Percentiles rank a stretch among this genome's conserved stretches.
phyloP scores from a whole-genome alignment of 2,329 filamentous ascomycete species.

The Paraconiothyrium brasiliense region DNA sequence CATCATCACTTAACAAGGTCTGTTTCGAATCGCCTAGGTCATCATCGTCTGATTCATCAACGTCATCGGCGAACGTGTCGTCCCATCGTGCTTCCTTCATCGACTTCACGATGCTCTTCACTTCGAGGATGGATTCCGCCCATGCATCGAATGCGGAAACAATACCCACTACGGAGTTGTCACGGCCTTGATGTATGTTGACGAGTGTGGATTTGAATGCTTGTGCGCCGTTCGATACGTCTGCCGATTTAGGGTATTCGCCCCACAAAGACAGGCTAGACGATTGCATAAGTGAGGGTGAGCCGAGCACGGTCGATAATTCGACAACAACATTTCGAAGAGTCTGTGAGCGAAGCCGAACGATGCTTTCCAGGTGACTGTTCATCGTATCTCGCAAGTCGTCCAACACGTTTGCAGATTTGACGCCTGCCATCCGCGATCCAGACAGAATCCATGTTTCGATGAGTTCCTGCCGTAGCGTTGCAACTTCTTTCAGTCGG shows the following conservation, averaged over 20 bases:
- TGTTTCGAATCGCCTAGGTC: slow-evolving; percentile 75
- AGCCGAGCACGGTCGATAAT: slow-evolving; percentile 68
- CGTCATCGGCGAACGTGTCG: slow-evolving; percentile 76
- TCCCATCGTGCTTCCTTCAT: slow-evolving; percentile 78
- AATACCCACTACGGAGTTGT: slow-evolving; percentile 70
- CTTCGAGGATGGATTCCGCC: slow-evolving; percentile 75
- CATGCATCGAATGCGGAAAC: slow-evolving; percentile 74
- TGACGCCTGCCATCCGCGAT: slow-evolving; percentile 70
- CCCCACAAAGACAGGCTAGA: slow-evolving; percentile 73
- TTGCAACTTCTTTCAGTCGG: slow-evolving; percentile 74
- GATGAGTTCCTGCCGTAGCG: slow-evolving; percentile 74
- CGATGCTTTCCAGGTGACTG: slow-evolving; percentile 68
- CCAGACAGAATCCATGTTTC: slow-evolving; percentile 79
- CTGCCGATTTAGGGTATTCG: slow-evolving; percentile 68
- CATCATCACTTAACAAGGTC: slow-evolving; percentile 74
- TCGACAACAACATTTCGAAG: slow-evolving; percentile 72
- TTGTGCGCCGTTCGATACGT: slow-evolving; percentile 71
- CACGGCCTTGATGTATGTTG: slow-evolving; percentile 76
- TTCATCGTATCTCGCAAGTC: slow-evolving; percentile 75
- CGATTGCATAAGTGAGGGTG: slow-evolving; percentile 56
- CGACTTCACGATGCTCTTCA: slow-evolving; percentile 69
- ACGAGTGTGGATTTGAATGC: slow-evolving; percentile 75
- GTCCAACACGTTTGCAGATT: slow-evolving; percentile 74
- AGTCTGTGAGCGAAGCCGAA: slow-evolving; percentile 70
- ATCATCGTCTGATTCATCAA: slow-evolving; percentile 76